These are phyloP conservation scores for Tillandsia leiboldiana DNA, from an alignment of 176 grass and related monocot genomes.

Conservation along the genomic window DNA sequence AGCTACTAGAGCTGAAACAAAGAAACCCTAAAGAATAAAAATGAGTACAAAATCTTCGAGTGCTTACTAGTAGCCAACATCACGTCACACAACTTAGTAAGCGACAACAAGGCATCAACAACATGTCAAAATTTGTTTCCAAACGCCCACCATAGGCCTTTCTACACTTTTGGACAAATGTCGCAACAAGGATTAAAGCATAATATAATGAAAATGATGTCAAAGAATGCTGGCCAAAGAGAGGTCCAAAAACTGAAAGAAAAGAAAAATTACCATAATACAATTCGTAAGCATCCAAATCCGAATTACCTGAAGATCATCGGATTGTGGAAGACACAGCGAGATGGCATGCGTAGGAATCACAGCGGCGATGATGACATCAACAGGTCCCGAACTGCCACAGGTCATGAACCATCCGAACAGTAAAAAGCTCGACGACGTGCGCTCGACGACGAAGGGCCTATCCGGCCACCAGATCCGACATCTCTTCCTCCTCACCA, in stretches of 20 bases:
- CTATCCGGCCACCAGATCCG: slow-evolving; percentile 44
- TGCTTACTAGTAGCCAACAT: no score
- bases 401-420: slow-evolving; percentile 37
- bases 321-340: neutral
- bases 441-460: slow-evolving; percentile 6
- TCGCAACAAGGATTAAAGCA: no score
- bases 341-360: slow-evolving; percentile 15
- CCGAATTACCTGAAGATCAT: slow-evolving; percentile 27
- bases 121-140: no score
- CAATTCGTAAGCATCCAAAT: neutral
- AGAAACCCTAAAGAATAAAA: no score
- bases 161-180: no score
- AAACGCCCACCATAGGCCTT: no score
- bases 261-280: neutral
- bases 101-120: no score
- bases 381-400: slow-evolving; percentile 14
- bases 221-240: neutral
- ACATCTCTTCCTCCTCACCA: slow-evolving; percentile 16
- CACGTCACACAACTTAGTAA: no score
- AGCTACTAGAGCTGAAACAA: no score
- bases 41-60: no score
- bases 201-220: no score
- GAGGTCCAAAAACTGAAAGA: neutral
- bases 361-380: slow-evolving; percentile 26
- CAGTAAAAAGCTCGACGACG: slow-evolving; percentile 14